These are phyloP conservation scores for Globisporangium polare DNA, from an alignment of 352 stramenopile genomes.

Conservation along the genomic window DNA sequence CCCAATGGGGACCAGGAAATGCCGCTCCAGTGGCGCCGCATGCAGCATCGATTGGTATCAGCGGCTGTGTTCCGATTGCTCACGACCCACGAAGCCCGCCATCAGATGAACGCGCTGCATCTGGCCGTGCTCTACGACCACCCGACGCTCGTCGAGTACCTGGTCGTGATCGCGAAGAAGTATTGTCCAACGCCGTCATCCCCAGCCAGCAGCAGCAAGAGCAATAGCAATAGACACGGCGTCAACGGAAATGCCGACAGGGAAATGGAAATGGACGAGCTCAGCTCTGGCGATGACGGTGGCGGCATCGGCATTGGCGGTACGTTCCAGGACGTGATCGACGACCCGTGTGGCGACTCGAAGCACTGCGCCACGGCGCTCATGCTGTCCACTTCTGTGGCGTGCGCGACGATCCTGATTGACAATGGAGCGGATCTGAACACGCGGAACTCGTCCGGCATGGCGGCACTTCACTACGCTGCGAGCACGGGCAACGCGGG, in stretches of 20 bases:
- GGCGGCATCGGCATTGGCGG: not conserved
- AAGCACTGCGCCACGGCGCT: constrained; percentile 69
- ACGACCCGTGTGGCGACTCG: constrained; percentile 54
- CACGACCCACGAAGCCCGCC: constrained; percentile 56
- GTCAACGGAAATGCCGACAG: not conserved
- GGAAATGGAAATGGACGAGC: constrained; percentile 11
- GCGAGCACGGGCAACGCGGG: constrained; percentile 73
- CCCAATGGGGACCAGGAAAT: not conserved
- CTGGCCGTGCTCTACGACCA: constrained; percentile 77
- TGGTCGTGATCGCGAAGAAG: constrained; percentile 41
- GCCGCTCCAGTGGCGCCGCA: not conserved
- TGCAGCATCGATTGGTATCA: constrained; percentile 5
- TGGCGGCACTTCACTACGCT: constrained; percentile 80
- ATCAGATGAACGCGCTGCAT: constrained; percentile 76
- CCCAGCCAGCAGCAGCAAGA: constrained; percentile 8
- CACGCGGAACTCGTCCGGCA: constrained; percentile 67
- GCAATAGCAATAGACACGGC: not conserved
- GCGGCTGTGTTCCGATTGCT: constrained; percentile 45
- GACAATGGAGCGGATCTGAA: constrained; percentile 47
- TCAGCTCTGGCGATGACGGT: not conserved
- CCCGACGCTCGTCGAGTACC: constrained; percentile 50
- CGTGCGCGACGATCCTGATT: constrained; percentile 49
- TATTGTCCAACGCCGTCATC: constrained; percentile 29
- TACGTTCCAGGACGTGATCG: constrained; percentile 39
- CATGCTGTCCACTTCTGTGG: constrained; percentile 75